A percentile compares a stretch with the other conserved stretches of the same genome.
Evolutionary conservation across 306 rosid species (phyloP).

Genomic region (Rubus parviflorus): DNA sequence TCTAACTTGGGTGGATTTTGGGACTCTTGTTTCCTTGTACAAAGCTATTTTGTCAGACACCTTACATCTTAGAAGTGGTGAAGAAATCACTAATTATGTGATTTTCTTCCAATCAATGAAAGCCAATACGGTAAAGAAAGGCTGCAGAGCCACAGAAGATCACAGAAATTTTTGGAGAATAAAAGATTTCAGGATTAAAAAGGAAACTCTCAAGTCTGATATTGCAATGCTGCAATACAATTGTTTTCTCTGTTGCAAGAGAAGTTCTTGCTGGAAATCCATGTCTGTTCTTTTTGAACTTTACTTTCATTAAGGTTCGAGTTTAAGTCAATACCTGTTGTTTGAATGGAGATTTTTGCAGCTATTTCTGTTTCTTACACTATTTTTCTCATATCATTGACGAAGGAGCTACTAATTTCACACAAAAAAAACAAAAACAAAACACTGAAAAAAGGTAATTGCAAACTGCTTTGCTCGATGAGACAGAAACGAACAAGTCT

Average conservation of each 20-base stretch:
- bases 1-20: not conserved
- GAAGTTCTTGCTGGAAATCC: conserved; percentile 1
- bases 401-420: no score
- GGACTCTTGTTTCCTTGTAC: not conserved
- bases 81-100: not conserved
- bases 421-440: no score
- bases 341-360: not conserved
- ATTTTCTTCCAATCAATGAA: not conserved
- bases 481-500: no score
- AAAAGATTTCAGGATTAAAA: not conserved
- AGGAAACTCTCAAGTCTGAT: not conserved
- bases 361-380: not conserved
- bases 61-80: not conserved
- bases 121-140: not conserved
- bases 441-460: no score
- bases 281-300: no score
- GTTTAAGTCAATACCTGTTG: not conserved
- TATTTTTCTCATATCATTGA: no score
- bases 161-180: not conserved
- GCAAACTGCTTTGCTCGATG: no score
- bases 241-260: not conserved
- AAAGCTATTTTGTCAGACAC: not conserved
- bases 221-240: not conserved
- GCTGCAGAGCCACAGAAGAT: not conserved
- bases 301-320: not conserved